Evolutionary conservation across 2,329 filamentous ascomycete species (phyloP).

Genomic region (Hymenoscyphus scutula): DNA sequence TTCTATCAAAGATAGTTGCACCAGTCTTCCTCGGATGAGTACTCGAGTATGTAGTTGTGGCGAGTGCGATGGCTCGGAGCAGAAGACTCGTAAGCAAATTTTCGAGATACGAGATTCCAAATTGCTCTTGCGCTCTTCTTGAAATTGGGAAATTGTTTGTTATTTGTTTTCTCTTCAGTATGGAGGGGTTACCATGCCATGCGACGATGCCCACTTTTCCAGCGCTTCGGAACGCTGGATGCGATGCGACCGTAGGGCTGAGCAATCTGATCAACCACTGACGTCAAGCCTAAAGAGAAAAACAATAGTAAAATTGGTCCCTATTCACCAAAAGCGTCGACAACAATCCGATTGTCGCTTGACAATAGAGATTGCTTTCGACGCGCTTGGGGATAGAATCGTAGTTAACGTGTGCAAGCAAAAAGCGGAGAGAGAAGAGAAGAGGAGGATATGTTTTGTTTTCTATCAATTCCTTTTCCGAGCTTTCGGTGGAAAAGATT

Average conservation of each 20-base stretch:
- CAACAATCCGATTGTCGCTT: no score
- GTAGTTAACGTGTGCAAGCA: no score
- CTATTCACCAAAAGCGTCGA: background rate
- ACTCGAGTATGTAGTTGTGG: background rate
- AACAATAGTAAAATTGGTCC: background rate
- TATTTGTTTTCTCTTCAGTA: background rate
- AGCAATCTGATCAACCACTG: conserved; percentile 8
- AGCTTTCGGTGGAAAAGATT: no score
- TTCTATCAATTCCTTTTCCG: no score
- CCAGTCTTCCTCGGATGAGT: no score
- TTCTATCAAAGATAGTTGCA: no score
- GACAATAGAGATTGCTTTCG: no score
- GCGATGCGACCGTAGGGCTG: conserved; percentile 10
- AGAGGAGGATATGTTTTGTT: no score
- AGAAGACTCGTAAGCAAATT: background rate
- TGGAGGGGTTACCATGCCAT: background rate
- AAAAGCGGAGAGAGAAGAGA: no score
- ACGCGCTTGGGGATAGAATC: no score
- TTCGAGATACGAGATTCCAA: background rate
- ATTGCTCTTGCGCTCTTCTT: background rate
- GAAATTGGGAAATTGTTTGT: background rate
- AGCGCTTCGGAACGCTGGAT: background rate
- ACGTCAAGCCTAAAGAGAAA: background rate
- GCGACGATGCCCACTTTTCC: background rate
- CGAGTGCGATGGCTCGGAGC: background rate